Evolutionary conservation across 2,329 filamentous ascomycete species (phyloP).

Genomic region (Scedosporium aurantiacum): DNA sequence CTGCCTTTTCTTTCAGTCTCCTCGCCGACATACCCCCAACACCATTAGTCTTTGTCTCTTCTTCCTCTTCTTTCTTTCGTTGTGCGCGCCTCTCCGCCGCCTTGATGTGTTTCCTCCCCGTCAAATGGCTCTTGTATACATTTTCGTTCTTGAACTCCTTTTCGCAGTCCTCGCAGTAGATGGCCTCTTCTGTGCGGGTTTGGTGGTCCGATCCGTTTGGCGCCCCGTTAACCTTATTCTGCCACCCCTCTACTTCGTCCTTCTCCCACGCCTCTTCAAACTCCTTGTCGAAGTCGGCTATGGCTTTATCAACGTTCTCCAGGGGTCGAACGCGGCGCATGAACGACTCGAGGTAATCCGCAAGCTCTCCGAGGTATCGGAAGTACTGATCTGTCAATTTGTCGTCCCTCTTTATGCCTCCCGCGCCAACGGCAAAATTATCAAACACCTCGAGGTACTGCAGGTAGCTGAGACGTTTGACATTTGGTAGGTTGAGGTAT

Average conservation of each 20-base stretch:
- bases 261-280: slow-evolving; percentile 77
- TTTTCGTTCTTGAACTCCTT: slow-evolving; percentile 95
- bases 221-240: slow-evolving; percentile 33
- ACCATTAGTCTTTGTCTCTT: slow-evolving; percentile 15
- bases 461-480: slow-evolving; percentile 77
- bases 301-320: slow-evolving; percentile 72
- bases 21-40: slow-evolving; percentile 25
- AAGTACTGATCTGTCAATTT: slow-evolving; percentile 93
- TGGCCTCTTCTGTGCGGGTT: slow-evolving; percentile 43
- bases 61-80: slow-evolving; percentile 21
- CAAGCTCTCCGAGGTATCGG: slow-evolving; percentile 70
- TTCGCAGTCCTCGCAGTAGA: slow-evolving; percentile 86
- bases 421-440: slow-evolving; percentile 62
- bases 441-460: slow-evolving; percentile 93
- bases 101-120: slow-evolving; percentile 85
- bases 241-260: slow-evolving; percentile 72
- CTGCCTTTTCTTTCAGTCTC: slow-evolving; percentile 73
- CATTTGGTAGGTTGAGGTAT: slow-evolving; percentile 78
- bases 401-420: slow-evolving; percentile 65
- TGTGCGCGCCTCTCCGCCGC: slow-evolving; percentile 57
- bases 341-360: slow-evolving; percentile 77
- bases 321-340: slow-evolving; percentile 75
- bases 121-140: slow-evolving; percentile 81
- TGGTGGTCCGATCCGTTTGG: slow-evolving; percentile 19
- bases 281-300: slow-evolving; percentile 66